Conservation (phyloP, 2,329 filamentous ascomycete species). For the Hysterium pulicare region DNA sequence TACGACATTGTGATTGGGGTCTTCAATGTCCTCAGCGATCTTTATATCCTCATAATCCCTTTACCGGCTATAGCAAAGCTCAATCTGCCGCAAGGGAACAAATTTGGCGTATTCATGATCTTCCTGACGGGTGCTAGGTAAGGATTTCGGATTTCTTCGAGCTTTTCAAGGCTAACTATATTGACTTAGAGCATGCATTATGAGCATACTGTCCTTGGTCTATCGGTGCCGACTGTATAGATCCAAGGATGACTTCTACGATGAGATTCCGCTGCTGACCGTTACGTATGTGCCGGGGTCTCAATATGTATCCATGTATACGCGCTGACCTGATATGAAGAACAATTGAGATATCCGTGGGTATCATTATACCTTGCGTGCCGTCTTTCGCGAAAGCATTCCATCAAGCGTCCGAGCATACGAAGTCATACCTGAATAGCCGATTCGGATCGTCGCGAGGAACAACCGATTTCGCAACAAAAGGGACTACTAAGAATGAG, state of each 20-base stretch:
- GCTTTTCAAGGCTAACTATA: background rate
- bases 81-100: slow-evolving; percentile 1
- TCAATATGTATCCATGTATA: background rate
- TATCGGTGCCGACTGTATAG: background rate
- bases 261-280: background rate
- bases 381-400: background rate
- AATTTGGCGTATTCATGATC: slow-evolving; percentile 5
- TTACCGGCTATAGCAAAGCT: slow-evolving; percentile 4
- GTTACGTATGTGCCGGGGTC: background rate
- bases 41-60: slow-evolving; percentile 7
- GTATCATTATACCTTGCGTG: slow-evolving; percentile 1
- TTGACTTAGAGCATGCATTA: slow-evolving; percentile 4
- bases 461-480: background rate
- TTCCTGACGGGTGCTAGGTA: slow-evolving; percentile 5
- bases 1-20: background rate
- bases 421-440: background rate
- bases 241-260: background rate
- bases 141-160: background rate
- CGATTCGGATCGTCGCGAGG: background rate
- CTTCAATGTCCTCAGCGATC: slow-evolving; percentile 5
- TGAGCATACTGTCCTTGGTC: slow-evolving; percentile 4
- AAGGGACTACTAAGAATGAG: too few relatives aligned
- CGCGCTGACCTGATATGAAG: background rate
- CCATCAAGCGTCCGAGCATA: background rate
- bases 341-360: background rate